Evolutionary conservation across 1,284 basidiomycete genomes (phyloP).

Genomic region (Sporisorium scitamineum): DNA sequence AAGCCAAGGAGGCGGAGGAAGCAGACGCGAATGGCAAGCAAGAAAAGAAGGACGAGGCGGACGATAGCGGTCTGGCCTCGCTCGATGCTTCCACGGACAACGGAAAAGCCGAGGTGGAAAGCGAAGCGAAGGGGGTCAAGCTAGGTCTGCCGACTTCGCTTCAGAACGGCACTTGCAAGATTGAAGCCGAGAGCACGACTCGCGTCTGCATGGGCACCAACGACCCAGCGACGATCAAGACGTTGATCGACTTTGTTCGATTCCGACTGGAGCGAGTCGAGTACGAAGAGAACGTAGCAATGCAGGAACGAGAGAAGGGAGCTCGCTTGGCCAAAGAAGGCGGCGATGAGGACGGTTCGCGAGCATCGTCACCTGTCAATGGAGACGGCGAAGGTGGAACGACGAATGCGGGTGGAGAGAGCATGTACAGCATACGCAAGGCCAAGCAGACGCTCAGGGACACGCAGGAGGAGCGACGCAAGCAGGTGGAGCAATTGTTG

Average conservation of each 20-base stretch:
- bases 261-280: slow-evolving; percentile 40
- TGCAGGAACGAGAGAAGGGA: slow-evolving; percentile 38
- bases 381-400: not conserved
- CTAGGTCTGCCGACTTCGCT: slow-evolving; percentile 23
- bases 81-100: slow-evolving; percentile 21
- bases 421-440: slow-evolving; percentile 40
- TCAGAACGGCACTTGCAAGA: not conserved
- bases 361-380: not conserved
- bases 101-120: slow-evolving; percentile 1
- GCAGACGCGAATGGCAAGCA: slow-evolving; percentile 9
- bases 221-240: slow-evolving; percentile 34
- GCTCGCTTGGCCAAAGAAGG: slow-evolving; percentile 15
- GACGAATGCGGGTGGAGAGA: slow-evolving; percentile 10
- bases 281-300: slow-evolving; percentile 44
- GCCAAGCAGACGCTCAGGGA: slow-evolving; percentile 51
- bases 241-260: slow-evolving; percentile 28
- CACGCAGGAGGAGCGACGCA: slow-evolving; percentile 41
- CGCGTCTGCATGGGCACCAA: slow-evolving; percentile 55
- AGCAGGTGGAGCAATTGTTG: slow-evolving; percentile 32
- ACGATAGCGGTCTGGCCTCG: slow-evolving; percentile 39
- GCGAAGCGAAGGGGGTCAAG: slow-evolving; percentile 1
- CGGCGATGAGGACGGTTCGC: not conserved
- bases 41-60: slow-evolving; percentile 16
- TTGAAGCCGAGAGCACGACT: not conserved
- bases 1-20: slow-evolving; percentile 11